Percentiles rank a stretch among this genome's conserved stretches.
Evolutionary conservation across 192 early-diverging fungal species (phyloP).

Genomic region (Rhizophagus prolifer): DNA sequence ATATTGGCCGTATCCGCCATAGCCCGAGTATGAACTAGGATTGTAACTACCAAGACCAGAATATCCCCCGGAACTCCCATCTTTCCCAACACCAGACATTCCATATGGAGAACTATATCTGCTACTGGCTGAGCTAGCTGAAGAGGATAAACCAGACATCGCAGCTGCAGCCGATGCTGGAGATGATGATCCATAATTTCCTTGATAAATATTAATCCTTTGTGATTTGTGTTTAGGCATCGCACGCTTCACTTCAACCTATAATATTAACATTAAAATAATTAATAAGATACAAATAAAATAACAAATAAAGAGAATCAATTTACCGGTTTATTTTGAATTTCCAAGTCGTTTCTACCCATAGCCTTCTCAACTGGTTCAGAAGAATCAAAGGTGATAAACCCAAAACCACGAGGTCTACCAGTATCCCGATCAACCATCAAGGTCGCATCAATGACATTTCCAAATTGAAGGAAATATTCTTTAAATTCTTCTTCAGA

Average conservation of each 20-base stretch:
- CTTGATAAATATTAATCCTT: conserved; percentile 35
- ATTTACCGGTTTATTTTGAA: conserved; percentile 70
- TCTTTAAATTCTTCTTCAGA: conserved; percentile 82
- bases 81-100: conserved; percentile 29
- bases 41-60: conserved; percentile 37
- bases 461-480: conserved; percentile 85
- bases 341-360: conserved; percentile 60
- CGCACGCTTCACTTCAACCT: conserved; percentile 73
- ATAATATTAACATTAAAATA: background rate
- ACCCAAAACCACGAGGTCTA: conserved; percentile 92
- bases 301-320: background rate
- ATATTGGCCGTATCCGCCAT: conserved; percentile 39
- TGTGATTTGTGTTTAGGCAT: conserved; percentile 61
- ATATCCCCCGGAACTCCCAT: conserved; percentile 33
- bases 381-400: conserved; percentile 85
- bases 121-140: conserved; percentile 37
- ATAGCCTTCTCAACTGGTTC: conserved; percentile 77
- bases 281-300: conserved; percentile 6
- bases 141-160: conserved; percentile 33
- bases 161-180: background rate
- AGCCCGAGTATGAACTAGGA: conserved; percentile 32
- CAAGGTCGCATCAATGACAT: conserved; percentile 78
- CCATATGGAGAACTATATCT: conserved; percentile 37
- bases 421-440: conserved; percentile 86
- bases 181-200: conserved; percentile 37